phyloP scores from a whole-genome alignment of 768 basidiomycete species.

The Mycena indigotica region DNA sequence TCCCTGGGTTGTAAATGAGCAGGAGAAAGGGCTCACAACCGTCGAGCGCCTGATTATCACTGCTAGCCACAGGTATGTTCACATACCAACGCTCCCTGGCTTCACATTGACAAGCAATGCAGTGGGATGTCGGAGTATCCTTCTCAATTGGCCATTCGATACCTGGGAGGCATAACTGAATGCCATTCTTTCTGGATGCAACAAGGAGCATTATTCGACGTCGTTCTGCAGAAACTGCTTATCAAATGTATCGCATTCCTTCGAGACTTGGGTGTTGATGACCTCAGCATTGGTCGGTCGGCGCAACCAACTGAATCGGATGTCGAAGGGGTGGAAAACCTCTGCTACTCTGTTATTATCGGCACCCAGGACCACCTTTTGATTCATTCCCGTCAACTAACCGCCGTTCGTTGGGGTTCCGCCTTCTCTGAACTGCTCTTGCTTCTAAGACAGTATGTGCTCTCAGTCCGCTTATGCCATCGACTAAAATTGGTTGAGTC shows the following conservation, averaged over 20 bases:
- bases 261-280: neutral
- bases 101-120: neutral
- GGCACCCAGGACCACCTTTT: neutral
- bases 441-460: neutral
- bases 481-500: neutral
- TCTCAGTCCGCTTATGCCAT: neutral
- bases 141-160: neutral
- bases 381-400: neutral
- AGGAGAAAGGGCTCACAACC: neutral
- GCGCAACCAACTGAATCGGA: neutral
- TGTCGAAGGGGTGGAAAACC: neutral
- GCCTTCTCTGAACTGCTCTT: neutral
- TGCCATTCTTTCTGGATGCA: constrained; percentile 2
- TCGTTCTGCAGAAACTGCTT: neutral
- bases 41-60: constrained; percentile 4
- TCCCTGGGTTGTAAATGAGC: neutral
- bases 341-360: neutral
- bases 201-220: neutral
- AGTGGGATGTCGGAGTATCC: neutral
- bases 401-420: neutral
- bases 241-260: neutral
- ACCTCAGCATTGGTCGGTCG: neutral
- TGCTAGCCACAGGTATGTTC: neutral
- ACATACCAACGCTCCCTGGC: neutral
- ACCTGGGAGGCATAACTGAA: neutral